These are phyloP conservation scores for Calonectria montana DNA, from an alignment of 2,329 filamentous ascomycete genomes.

Conservation along the genomic window DNA sequence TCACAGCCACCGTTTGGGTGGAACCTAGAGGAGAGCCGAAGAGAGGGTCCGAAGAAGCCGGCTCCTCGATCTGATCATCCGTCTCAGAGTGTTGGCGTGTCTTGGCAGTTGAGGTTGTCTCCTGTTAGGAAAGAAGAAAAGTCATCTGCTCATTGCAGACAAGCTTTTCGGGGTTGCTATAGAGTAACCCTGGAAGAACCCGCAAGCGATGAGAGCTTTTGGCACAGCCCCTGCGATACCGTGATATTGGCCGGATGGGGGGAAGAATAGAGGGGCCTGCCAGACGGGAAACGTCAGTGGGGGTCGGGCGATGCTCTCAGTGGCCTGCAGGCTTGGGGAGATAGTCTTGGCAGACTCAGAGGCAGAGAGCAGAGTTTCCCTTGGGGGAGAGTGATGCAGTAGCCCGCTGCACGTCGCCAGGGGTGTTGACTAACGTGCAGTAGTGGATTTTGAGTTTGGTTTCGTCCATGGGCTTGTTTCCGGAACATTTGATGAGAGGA, in stretches of 20 bases:
- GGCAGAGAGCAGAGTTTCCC: not conserved
- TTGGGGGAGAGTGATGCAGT: conserved; percentile 33
- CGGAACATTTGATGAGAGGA: not conserved
- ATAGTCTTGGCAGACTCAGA: not conserved
- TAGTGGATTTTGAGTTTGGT: conserved; percentile 15
- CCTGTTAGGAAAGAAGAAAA: not conserved
- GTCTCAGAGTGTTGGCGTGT: not conserved
- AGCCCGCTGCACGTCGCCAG: conserved; percentile 36
- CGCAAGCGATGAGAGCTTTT: not conserved
- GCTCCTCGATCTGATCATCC: not conserved
- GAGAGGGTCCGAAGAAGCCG: not conserved
- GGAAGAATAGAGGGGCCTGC: not conserved
- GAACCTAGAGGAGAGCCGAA: not conserved
- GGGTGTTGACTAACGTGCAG: conserved; percentile 22
- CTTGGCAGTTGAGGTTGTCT: not conserved
- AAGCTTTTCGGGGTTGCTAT: conserved; percentile 5
- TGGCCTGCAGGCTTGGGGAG: conserved; percentile 11
- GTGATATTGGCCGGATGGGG: not conserved
- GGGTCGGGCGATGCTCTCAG: not conserved
- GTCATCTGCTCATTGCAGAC: not conserved
- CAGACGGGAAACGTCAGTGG: not conserved
- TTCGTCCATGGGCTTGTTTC: conserved; percentile 1
- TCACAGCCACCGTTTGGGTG: conserved; percentile 2
- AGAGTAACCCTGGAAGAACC: not conserved
- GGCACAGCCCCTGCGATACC: conserved; percentile 13